Percentiles rank a stretch among this genome's conserved stretches.
phyloP scores from a whole-genome alignment of 1,284 basidiomycete genomes.

The Sporisorium scitamineum region DNA sequence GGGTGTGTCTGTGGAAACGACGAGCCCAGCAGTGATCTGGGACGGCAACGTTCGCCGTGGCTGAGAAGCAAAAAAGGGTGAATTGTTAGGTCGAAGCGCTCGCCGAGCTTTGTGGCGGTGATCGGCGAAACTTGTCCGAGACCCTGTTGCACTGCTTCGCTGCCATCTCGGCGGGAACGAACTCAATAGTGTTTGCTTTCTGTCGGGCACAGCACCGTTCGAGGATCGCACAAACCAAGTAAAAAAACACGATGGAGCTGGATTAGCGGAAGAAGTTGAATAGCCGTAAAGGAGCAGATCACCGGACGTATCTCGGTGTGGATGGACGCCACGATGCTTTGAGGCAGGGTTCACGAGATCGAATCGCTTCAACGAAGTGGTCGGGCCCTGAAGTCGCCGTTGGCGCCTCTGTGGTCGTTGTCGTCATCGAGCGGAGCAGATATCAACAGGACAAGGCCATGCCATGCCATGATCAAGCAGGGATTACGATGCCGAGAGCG shows the following conservation, averaged over 20 bases:
- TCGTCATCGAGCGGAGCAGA: conserved; percentile 8
- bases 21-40: not conserved
- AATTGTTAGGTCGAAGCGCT: conserved; percentile 2
- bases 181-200: too few species aligned
- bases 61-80: not conserved
- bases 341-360: conserved; percentile 12
- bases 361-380: not conserved
- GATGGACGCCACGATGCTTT: not conserved
- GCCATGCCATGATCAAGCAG: not conserved
- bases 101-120: conserved; percentile 4
- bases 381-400: conserved; percentile 9
- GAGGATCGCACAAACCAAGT: not conserved
- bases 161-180: not conserved
- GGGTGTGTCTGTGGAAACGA: not conserved
- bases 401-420: not conserved
- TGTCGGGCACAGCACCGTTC: not conserved
- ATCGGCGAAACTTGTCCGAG: conserved; percentile 6
- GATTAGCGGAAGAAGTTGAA: not conserved
- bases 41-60: not conserved
- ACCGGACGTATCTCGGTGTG: not conserved
- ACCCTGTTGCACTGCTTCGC: not conserved
- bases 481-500: not conserved
- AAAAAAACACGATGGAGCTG: too few species aligned
- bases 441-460: not conserved
- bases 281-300: not conserved